Base-by-base conservation (phyloP, 345 rosid genomes). In the Euphorbia tirucalli region DNA sequence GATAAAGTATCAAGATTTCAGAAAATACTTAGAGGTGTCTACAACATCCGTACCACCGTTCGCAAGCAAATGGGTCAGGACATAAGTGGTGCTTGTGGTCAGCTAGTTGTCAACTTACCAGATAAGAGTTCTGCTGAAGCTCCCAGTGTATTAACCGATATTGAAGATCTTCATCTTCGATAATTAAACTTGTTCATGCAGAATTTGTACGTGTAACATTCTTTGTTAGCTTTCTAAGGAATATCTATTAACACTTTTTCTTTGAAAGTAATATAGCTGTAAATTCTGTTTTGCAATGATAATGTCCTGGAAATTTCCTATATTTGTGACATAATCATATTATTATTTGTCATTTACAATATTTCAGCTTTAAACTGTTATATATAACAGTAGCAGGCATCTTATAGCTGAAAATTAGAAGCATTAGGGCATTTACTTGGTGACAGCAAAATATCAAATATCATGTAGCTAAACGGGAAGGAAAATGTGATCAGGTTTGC, bases 81-180 rank as follows among this genome's bases (percentile, higher is more conserved):
- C 75, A 92, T 95, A 66, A 88, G 92, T 13, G 96, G 98, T 0
- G 99, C 98, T 11, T 95, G 99, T 52, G 96, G 99, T 62, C 99
- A 95, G 88, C 84, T 95, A 74, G 99, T 90, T 31, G 90, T 92
- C 52, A 84, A 80, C 69, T 81, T 75, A 62, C 84, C 93, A 3
- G 81, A 78, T 68, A 86, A 83, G 64, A 80, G 65, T 28, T 56
- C 82, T 31, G 55, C 44, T 11, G 73, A 77, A 46, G 79, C 46
- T 75, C 71, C 66, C 18, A 72, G 68, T 65, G 81, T 64, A 25
- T 75, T 82, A 59, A 74, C 83, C 8, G 99, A 95, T 82, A 92
- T 95, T n/a, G 99, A 95, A 85, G 99, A 95, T 85, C 76, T 92
- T n/a, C 81, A 75, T 55, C 71, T 84, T 59, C 73, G 79, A 85